phyloP scores from a whole-genome alignment of 176 grass and related monocot genomes.

The Carex parvula region DNA sequence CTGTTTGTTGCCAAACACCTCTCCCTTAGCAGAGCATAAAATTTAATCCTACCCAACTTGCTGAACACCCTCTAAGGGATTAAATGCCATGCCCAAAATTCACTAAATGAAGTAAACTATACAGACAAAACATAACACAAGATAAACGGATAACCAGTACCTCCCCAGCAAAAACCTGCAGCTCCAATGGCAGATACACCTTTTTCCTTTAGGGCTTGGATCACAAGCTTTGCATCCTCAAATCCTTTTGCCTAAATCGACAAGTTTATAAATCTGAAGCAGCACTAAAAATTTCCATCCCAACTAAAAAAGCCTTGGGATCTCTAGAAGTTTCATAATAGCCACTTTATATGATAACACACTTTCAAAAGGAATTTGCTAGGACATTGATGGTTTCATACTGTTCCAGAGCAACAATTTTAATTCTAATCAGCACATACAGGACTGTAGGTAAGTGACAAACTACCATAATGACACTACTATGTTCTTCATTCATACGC shows the following conservation, averaged over 20 bases:
- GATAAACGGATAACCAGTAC: slow-evolving; percentile 5
- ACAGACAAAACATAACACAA: neutral
- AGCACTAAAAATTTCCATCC: neutral
- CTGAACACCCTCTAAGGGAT: too few relatives aligned
- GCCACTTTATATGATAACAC: neutral
- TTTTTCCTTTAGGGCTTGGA: slow-evolving; percentile 35
- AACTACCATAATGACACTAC: neutral
- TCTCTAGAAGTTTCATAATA: neutral
- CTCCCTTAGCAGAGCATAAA: too few relatives aligned
- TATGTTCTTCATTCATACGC: neutral
- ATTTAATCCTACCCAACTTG: too few relatives aligned
- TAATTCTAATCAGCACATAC: neutral
- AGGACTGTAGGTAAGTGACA: neutral
- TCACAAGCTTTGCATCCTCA: slow-evolving; percentile 48
- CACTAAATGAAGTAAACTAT: neutral
- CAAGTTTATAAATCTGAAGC: neutral
- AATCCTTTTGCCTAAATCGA: slow-evolving; percentile 32
- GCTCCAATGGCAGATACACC: slow-evolving; percentile 36
- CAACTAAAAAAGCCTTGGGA: neutral
- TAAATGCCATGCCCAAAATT: neutral
- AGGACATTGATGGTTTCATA: neutral
- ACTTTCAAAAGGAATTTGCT: neutral
- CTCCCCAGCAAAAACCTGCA: slow-evolving; percentile 54
- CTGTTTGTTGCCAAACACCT: too few relatives aligned
- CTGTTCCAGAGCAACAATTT: neutral